Evolutionary conservation across 257 asterid genomes (phyloP), one percentile per base, ranked within the genome.

Genomic region (Nicotiana undulata): DNA sequence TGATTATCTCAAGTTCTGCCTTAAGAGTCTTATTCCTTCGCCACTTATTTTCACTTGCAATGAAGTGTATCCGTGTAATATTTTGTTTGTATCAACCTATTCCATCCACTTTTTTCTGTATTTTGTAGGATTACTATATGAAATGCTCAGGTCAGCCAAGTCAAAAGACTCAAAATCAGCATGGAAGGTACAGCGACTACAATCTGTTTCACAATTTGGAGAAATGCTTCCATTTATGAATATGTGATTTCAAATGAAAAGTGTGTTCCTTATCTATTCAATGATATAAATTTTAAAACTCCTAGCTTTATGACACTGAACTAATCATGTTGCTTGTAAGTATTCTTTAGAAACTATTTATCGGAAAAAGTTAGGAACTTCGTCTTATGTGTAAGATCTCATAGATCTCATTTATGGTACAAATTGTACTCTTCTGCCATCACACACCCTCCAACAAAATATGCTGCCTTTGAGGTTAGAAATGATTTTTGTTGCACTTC

Each of bases 121-220:
- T 59, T 65, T 78, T 85, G 81, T 94, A 95, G 99, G 99, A 85
- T 87, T 95, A 81, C 85, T 95, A 52, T 80, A 86, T 81, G 99
- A 95, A 89, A 95, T 95, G 99, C 98, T 95, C 84, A 93, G 98
- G 79, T 91, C 97, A 24, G 91, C 97, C 70, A 93, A 87, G 89
- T 88, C 92, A 81, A 96, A 96, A 88, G 98, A 92, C 85, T 93
- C 97, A 63, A 95, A 91, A 87, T 89, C 97, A 79, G 89, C 91
- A 80, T 95, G 97, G 97, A 95, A 95, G 99, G 99, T 95, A 91
- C 44, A 60, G 72, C 53, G 52, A 82, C 17, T 68, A 77, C 65
- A 63, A 28, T 31, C 28, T 63, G 52, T 13, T 72, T 37, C 61
- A n/a, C 18, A 59, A 20, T 75, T 20, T 72, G 49, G 53, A 20